These are phyloP conservation scores for Xylaria curta DNA, from an alignment of 495 filamentous ascomycete genomes.

Conservation along the genomic window DNA sequence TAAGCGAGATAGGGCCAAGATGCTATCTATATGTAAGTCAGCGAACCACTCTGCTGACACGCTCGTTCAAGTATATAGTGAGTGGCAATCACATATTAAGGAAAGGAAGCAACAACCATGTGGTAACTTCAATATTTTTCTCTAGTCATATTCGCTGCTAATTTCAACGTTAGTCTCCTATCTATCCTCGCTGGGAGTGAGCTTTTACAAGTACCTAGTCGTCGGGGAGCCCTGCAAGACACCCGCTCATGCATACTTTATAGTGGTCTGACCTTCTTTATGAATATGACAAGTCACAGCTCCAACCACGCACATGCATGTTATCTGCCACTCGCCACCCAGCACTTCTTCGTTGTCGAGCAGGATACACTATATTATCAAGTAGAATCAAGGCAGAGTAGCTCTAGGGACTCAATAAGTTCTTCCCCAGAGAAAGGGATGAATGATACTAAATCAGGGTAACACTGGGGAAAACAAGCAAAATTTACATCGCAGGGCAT, in stretches of 20 bases:
- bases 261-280: not conserved
- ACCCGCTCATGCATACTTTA: not conserved
- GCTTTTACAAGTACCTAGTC: too few relatives aligned
- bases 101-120: not conserved
- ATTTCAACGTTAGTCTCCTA: not conserved
- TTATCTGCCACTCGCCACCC: not conserved
- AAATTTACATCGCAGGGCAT: not conserved
- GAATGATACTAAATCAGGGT: too few relatives aligned
- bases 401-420: too few relatives aligned
- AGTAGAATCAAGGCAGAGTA: too few relatives aligned
- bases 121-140: not conserved
- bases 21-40: not conserved
- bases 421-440: too few relatives aligned
- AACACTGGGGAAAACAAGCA: too few relatives aligned
- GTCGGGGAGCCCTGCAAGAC: not conserved
- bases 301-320: not conserved
- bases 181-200: not conserved
- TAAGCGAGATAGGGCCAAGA: constrained; percentile 4
- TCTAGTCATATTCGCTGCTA: not conserved
- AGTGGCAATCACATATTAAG: not conserved
- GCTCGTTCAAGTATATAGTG: not conserved
- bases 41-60: not conserved
- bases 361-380: too few relatives aligned
- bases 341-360: not conserved
- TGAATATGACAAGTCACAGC: not conserved